Base-by-base conservation (phyloP, 345 rosid genomes). In the Erysimum cheiranthoides region DNA sequence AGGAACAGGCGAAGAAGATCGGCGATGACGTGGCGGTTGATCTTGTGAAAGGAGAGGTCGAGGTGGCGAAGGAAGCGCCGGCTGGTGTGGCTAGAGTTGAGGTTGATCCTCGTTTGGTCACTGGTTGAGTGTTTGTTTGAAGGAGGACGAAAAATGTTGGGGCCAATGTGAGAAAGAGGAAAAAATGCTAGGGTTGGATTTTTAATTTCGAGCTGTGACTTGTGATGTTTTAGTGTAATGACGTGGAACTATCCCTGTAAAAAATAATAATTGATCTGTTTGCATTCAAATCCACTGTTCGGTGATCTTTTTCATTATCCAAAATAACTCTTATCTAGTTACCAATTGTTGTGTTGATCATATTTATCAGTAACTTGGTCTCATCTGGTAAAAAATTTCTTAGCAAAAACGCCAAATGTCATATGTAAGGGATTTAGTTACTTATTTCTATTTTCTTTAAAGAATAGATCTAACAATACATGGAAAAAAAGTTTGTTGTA, bases 41-140 rank as follows among this genome's bases (percentile, higher is more conserved):
- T 3, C 6, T 78, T 18, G 87, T 88, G 16, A 83, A 77, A 3
- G 89, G 95, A 0, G 88, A 80, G 43, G 93, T 90, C 28, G 95
- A 86, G 10, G 96, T 88, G 39, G 83, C 92, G 1, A 89, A 89
- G 68, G 84, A 61, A 2, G 89, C 78, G 0, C 53, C 75, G 9
- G 66, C 70, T 1, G 97, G 96, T 7, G 92, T 89, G 39, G 85
- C 86, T 3, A 84, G 97, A 38, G 66, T 88, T 17, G 97, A 88
- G 36, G 75, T 93, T 25, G 87, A 89, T 81, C 89, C 91, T 64
- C 68, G 60, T 3, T 71, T 88, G 61, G 13, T 62, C 34, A 38
- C 14, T 71, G 21, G 6, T 46, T 58, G 27, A 38, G 14, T 18
- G 76, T 5, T 4, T 4, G 21, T 28, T 30, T 43, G 34, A 13